Evolutionary conservation across 768 basidiomycete genomes (phyloP), one percentile per base, ranked within the genome.

Genomic region (Lactifluus volemus): DNA sequence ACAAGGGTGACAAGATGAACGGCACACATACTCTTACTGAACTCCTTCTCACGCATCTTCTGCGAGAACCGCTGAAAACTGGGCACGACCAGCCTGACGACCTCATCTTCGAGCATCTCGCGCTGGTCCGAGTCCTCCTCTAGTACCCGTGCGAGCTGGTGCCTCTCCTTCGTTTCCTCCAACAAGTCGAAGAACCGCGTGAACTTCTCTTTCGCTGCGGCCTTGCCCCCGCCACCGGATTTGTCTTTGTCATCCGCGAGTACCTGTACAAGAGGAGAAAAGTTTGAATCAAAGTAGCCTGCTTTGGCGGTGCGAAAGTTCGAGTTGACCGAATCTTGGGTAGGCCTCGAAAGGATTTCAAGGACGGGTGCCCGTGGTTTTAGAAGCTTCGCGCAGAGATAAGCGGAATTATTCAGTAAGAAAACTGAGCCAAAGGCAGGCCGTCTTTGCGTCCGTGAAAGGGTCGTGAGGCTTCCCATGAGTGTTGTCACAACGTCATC

Each of bases 271-370:
- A 92, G 74, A 11, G 88, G 85, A 7, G 85, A 83, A 70, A 88
- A 91, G 72, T 90, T 92, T 25, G 86, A 77, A 63, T 92, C 90
- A 61, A 90, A 90, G 72, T 93, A 93, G 4, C 78, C 85, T 9
- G 89, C 88, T 71, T 91, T 91, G 47, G 90, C 86, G 0, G 84
- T 90, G 41, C 89, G 83, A 74, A 84, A 89, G 61, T 81, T 83
- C 5, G 84, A 85, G 62, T 82, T 80, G 32, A 93, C 77, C 19
- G 77, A 65, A 21, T 89, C 86, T 49, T 80, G 74, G 0, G 87
- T 79, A 1, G 84, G 79, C 32, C 79, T 79, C 12, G 88, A 82
- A 41, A 92, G 72, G 12, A 89, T 70, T 9, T 76, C 69, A 15
- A 74, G 70, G 3, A 87, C 72, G 0, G 72, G 70, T 1, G 78